These are phyloP conservation scores for Gnomoniopsis sp. DNA, from an alignment of 2,329 filamentous ascomycete genomes.

Conservation along the genomic window DNA sequence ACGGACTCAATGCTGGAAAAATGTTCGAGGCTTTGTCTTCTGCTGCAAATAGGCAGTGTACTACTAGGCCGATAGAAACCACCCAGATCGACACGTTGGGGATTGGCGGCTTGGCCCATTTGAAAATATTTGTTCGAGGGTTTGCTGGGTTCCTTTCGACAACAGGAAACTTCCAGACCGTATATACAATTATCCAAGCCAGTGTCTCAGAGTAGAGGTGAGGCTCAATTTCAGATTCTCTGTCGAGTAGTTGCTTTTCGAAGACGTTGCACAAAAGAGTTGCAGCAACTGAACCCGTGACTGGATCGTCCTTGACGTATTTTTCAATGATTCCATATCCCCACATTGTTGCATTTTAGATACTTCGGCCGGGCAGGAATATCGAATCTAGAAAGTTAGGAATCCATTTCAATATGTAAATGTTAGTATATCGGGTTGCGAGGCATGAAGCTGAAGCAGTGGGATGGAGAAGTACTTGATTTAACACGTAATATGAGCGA, in stretches of 20 bases:
- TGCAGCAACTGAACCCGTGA: conserved; percentile 19
- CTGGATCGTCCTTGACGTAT: conserved; percentile 4
- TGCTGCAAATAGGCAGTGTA: conserved; percentile 21
- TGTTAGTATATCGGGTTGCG: too few species aligned
- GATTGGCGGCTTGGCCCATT: neutral
- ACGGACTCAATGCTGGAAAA: conserved; percentile 30
- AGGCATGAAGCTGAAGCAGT: too few species aligned
- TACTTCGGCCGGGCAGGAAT: too few species aligned
- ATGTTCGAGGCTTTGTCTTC: conserved; percentile 18
- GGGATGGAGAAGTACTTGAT: too few species aligned
- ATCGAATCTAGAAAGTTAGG: too few species aligned
- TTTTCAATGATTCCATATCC: conserved; percentile 19
- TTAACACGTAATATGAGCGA: too few species aligned
- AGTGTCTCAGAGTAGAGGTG: conserved; percentile 32
- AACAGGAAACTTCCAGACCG: too few species aligned
- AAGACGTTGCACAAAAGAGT: conserved; percentile 26
- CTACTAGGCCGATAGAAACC: conserved; percentile 19
- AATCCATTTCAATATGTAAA: too few species aligned
- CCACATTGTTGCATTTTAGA: too few species aligned
- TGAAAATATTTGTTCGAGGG: conserved; percentile 2
- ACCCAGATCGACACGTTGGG: conserved; percentile 19
- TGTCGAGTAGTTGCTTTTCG: conserved; percentile 19
- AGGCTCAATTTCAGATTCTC: conserved; percentile 23
- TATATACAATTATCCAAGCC: conserved; percentile 29
- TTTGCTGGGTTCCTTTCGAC: conserved; percentile 15